These are phyloP conservation scores for Cephaloascus albidus DNA, from an alignment of 805 yeast species.

Conservation along the genomic window DNA sequence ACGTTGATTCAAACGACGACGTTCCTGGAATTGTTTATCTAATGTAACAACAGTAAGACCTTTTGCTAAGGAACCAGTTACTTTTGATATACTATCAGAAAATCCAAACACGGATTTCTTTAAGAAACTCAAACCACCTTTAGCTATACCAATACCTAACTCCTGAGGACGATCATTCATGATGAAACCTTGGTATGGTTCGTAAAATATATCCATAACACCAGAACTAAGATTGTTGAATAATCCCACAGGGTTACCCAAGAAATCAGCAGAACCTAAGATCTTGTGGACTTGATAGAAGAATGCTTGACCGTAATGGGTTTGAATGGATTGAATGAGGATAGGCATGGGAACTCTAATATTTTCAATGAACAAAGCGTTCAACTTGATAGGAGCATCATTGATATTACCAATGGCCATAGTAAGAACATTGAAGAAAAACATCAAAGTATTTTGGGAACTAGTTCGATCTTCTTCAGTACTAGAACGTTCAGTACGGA, in stretches of 20 bases:
- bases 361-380: conserved; percentile 82
- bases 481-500: conserved; percentile 72
- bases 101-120: conserved; percentile 93
- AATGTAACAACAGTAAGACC: conserved; percentile 87
- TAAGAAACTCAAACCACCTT: conserved; percentile 89
- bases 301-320: conserved; percentile 89
- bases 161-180: conserved; percentile 95
- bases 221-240: conserved; percentile 93
- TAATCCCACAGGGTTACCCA: conserved; percentile 96
- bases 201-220: conserved; percentile 91
- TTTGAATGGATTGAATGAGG: conserved; percentile 56
- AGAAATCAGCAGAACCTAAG: conserved; percentile 90
- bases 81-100: conserved; percentile 85
- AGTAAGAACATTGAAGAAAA: conserved; percentile 75
- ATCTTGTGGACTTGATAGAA: conserved; percentile 87
- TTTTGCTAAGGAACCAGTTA: conserved; percentile 91
- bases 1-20: conserved; percentile 63
- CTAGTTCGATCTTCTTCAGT: conserved; percentile 51
- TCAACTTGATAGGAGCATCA: conserved; percentile 89
- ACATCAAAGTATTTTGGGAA: conserved; percentile 59
- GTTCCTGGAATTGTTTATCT: conserved; percentile 77
- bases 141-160: conserved; percentile 88
- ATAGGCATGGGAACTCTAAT: conserved; percentile 78
- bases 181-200: conserved; percentile 92
- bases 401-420: conserved; percentile 97